phyloP scores from a whole-genome alignment of 106 monocot species.

The Narthecium ossifragum region DNA sequence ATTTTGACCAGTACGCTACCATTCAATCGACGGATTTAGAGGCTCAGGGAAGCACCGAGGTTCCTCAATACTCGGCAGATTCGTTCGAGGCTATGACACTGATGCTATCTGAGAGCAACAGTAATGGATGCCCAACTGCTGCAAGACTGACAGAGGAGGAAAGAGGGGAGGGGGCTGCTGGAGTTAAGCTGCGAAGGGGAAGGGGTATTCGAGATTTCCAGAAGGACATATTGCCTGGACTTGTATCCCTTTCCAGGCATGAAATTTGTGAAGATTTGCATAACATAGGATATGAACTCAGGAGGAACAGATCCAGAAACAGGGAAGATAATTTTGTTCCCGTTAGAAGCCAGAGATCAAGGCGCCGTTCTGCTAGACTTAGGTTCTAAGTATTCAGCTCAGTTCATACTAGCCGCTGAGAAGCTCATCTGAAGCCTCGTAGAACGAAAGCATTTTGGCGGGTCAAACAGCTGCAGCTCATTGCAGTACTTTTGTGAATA shows the following conservation, averaged over 20 bases:
- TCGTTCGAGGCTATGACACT: constrained; percentile 59
- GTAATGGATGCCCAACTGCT: constrained; percentile 14
- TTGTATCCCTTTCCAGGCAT: constrained; percentile 68
- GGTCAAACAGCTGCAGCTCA: too few relatives aligned
- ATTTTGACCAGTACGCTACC: neutral
- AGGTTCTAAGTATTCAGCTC: constrained; percentile 3
- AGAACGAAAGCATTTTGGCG: too few relatives aligned
- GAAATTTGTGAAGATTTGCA: constrained; percentile 89
- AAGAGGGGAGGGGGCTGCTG: constrained; percentile 4
- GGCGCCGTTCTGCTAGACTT: constrained; percentile 1
- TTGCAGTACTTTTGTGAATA: too few relatives aligned
- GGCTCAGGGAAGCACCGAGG: constrained; percentile 4
- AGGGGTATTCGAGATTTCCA: constrained; percentile 71
- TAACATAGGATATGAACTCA: constrained; percentile 42
- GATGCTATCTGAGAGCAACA: constrained; percentile 33
- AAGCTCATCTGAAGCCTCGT: too few relatives aligned
- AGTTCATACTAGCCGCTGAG: too few relatives aligned
- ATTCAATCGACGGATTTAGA: neutral
- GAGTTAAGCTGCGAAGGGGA: constrained; percentile 45
- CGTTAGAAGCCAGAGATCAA: constrained; percentile 18
- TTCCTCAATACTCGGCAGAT: constrained; percentile 41
- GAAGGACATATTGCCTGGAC: constrained; percentile 74
- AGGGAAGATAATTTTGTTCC: constrained; percentile 15
- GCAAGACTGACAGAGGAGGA: constrained; percentile 4
- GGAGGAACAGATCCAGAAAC: constrained; percentile 28